A percentile compares a stretch with the other conserved stretches of the same genome.
Conservation (phyloP, 1,139 yeast species). For the Protomyces macrosporus region DNA sequence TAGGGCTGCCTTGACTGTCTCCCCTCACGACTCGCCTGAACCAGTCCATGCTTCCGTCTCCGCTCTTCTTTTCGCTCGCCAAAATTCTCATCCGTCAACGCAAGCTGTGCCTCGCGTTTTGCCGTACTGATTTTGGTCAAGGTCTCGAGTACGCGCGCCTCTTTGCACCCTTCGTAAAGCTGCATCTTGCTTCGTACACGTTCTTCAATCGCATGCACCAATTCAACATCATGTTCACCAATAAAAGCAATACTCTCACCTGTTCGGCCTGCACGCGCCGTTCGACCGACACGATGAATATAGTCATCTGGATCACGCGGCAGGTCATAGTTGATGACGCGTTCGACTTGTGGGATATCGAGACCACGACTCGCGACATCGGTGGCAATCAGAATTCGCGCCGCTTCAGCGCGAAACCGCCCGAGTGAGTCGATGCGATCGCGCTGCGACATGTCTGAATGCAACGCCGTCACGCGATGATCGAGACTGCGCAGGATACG, state of each 20-base stretch:
- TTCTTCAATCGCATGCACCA: conserved; percentile 80
- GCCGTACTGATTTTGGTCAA: conserved; percentile 71
- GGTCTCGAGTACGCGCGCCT: conserved; percentile 62
- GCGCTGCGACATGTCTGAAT: conserved; percentile 88
- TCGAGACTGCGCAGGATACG: conserved; percentile 69
- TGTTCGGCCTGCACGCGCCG: conserved; percentile 95
- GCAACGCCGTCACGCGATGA: conserved; percentile 78
- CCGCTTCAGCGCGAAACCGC: conserved; percentile 90
- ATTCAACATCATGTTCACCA: conserved; percentile 74
- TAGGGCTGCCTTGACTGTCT: background rate
- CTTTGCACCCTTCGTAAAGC: conserved; percentile 62
- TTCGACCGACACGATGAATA: conserved; percentile 98
- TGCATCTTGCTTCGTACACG: conserved; percentile 75
- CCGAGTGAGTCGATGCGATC: conserved; percentile 89
- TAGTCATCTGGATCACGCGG: conserved; percentile 97
- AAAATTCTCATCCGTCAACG: conserved; percentile 84
- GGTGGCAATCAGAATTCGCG: conserved; percentile 84
- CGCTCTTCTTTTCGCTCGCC: conserved; percentile 66
- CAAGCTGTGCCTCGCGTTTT: conserved; percentile 83
- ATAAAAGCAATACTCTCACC: conserved; percentile 70
- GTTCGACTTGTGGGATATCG: conserved; percentile 86
- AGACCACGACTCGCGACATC: conserved; percentile 97
- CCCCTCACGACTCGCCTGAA: background rate
- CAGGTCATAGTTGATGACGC: conserved; percentile 84
- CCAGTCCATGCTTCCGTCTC: conserved; percentile 42